Base-by-base conservation (phyloP, 2,329 filamentous ascomycete species). In the Sporothrix dimorphospora region DNA sequence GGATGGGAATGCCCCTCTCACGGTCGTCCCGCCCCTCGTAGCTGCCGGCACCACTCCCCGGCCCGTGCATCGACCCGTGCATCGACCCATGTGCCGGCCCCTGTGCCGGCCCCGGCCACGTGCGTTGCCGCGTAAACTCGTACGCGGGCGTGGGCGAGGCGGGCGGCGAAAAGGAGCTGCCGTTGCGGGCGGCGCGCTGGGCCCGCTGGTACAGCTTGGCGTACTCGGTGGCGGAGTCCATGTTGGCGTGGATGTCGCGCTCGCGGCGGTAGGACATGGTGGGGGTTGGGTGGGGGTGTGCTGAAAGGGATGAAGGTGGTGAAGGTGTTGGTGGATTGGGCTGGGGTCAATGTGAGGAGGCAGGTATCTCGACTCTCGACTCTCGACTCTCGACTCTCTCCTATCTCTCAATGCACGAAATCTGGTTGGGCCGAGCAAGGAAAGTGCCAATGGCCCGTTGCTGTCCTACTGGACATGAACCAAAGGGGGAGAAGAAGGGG, bases 161-260 rank as follows among this genome's bases (percentile, higher is more conserved):
- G 1, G 74, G 71, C 66, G 71, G 72, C 19, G 74, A 75, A 24
- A 72, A 75, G 0, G 66, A 51, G 65, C 30, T 66, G 66, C 72
- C 61, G 66, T 9, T 59, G 71, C 71, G 68, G 8, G 74, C 67
- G 8, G 49, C 73, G 1, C 72, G 73, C 42, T 68, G 69, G 2
- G 57, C 71, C 8, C 72, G 69, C 49, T 74, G 72, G 70, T 74
- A 75, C 38, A 59, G 14, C n/a, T 71, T 61, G n/a, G 69, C 69
- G 38, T 72, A 65, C 24, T 74, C 72, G 65, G 63, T 70, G 38
- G 67, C 61, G 47, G 19, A 24, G n/a, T 74, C 71, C 55, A 67
- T 38, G 19, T 53, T 42, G 55, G 40, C n/a, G 45, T 45, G 65
- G 45, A 61, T 42, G 3, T 72, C 70, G 4, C 72, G 67, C n/a